Conservation (phyloP, 2,329 filamentous ascomycete species). For the Colletotrichum spinosum region DNA sequence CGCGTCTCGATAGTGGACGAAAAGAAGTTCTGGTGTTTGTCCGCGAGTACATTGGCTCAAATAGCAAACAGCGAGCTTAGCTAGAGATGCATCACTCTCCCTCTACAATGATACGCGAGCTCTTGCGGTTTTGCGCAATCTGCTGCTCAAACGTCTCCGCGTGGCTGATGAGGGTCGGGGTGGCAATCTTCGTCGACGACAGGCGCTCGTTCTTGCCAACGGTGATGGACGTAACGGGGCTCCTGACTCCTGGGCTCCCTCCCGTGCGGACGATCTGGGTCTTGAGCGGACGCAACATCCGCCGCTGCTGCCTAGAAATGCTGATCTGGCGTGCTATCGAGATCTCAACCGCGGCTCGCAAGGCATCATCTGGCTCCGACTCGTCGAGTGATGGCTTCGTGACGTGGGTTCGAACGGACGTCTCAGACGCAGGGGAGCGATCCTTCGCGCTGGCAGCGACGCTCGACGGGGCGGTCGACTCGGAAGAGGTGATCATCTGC, state of each 20-base stretch:
- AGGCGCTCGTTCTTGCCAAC: constrained; percentile 44
- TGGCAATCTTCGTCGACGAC: constrained; percentile 53
- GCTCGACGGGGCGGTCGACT: constrained; percentile 39
- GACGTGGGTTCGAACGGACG: constrained; percentile 48
- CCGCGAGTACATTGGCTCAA: background rate
- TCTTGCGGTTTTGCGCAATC: constrained; percentile 58
- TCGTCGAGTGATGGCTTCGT: constrained; percentile 53
- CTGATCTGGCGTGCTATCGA: constrained; percentile 78
- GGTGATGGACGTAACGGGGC: constrained; percentile 31
- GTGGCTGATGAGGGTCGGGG: constrained; percentile 58
- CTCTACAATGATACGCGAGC: constrained; percentile 66
- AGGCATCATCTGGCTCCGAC: constrained; percentile 48
- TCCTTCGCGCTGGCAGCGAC: constrained; percentile 44
- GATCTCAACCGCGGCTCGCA: constrained; percentile 70
- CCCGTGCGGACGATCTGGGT: constrained; percentile 41
- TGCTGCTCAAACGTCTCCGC: constrained; percentile 47
- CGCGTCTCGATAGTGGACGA: constrained; percentile 17
- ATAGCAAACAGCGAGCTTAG: constrained; percentile 37
- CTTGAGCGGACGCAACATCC: constrained; percentile 67
- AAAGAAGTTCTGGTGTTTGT: constrained; percentile 4
- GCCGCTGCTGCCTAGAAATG: constrained; percentile 70
- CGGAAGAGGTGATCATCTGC: constrained; percentile 58
- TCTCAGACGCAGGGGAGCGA: constrained; percentile 46
- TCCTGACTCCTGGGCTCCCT: constrained; percentile 30
- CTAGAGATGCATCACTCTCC: constrained; percentile 41